Conservation (phyloP, 2,329 filamentous ascomycete genomes). For the Pseudohalonectria lignicola region DNA sequence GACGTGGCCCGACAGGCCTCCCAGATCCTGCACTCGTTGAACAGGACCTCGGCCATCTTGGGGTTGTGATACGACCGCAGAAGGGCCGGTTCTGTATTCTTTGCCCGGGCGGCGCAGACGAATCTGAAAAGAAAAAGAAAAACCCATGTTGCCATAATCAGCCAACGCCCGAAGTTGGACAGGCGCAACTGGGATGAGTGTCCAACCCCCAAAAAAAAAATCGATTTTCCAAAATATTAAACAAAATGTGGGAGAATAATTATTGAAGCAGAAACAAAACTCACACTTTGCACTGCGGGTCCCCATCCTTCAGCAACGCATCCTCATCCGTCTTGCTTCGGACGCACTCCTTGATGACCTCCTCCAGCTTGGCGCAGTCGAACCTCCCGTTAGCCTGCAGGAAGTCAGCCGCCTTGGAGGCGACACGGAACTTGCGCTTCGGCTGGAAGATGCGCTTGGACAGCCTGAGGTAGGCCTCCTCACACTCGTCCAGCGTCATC, state of each 20-base stretch:
- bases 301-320: conserved; percentile 9
- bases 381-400: conserved; percentile 10
- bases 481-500: conserved; percentile 26
- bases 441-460: conserved; percentile 9
- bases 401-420: conserved; percentile 5
- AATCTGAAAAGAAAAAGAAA: conserved; percentile 7
- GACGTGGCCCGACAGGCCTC: conserved; percentile 11
- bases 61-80: not conserved
- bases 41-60: conserved; percentile 3
- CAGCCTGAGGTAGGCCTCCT: conserved; percentile 20
- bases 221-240: too few species aligned
- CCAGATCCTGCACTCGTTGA: conserved; percentile 9
- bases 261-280: too few species aligned
- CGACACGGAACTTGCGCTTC: conserved; percentile 10
- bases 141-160: too few species aligned
- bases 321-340: conserved; percentile 7
- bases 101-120: conserved; percentile 10
- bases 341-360: conserved; percentile 10
- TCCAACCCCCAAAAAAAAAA: too few species aligned
- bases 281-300: conserved; percentile 11
- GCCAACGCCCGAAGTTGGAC: too few species aligned
- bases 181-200: too few species aligned
- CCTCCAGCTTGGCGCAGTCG: conserved; percentile 7
- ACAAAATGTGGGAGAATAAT: too few species aligned
- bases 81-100: conserved; percentile 2